Percentiles rank a stretch among this genome's conserved stretches.
phyloP scores from a whole-genome alignment of 2,329 filamentous ascomycete genomes.

The Xylaria sp. region DNA sequence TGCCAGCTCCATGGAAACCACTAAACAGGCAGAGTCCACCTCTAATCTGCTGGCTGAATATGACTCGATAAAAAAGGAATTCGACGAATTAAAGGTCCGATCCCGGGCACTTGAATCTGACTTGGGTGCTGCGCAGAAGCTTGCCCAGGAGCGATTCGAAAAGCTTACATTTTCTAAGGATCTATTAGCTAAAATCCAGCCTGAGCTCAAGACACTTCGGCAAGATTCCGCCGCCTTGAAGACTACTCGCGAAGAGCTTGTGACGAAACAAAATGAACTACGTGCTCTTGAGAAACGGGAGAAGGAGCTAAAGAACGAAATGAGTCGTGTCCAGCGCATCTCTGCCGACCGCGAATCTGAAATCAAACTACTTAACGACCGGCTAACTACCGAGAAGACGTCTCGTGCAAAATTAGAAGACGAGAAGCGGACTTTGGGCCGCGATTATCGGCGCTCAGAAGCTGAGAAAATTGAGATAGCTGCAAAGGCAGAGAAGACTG shows the following conservation, averaged over 20 bases:
- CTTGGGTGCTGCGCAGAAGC: slow-evolving; percentile 83
- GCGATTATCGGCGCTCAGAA: slow-evolving; percentile 81
- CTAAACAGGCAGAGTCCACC: slow-evolving; percentile 55
- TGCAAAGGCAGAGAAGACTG: slow-evolving; percentile 76
- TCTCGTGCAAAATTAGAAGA: slow-evolving; percentile 81
- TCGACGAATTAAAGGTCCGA: slow-evolving; percentile 76
- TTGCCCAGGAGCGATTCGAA: slow-evolving; percentile 88
- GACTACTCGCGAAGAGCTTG: slow-evolving; percentile 77
- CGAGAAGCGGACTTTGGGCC: slow-evolving; percentile 75
- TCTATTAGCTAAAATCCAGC: slow-evolving; percentile 83
- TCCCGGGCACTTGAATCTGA: slow-evolving; percentile 80
- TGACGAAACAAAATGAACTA: slow-evolving; percentile 67
- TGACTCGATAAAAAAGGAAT: slow-evolving; percentile 62
- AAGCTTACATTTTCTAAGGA: slow-evolving; percentile 84
- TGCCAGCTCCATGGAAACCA: slow-evolving; percentile 33
- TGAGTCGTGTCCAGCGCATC: slow-evolving; percentile 75
- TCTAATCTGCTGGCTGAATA: slow-evolving; percentile 71
- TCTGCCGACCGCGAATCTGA: slow-evolving; percentile 80
- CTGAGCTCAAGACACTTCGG: slow-evolving; percentile 82
- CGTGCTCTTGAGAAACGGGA: slow-evolving; percentile 83
- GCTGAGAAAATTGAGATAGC: slow-evolving; percentile 81
- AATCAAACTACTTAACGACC: slow-evolving; percentile 80
- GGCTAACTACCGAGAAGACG: slow-evolving; percentile 77
- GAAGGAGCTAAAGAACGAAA: slow-evolving; percentile 80
- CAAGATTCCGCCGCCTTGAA: slow-evolving; percentile 81